These are phyloP conservation scores for Nakazawaea populi DNA, from an alignment of 805 yeast species.

Conservation along the genomic window DNA sequence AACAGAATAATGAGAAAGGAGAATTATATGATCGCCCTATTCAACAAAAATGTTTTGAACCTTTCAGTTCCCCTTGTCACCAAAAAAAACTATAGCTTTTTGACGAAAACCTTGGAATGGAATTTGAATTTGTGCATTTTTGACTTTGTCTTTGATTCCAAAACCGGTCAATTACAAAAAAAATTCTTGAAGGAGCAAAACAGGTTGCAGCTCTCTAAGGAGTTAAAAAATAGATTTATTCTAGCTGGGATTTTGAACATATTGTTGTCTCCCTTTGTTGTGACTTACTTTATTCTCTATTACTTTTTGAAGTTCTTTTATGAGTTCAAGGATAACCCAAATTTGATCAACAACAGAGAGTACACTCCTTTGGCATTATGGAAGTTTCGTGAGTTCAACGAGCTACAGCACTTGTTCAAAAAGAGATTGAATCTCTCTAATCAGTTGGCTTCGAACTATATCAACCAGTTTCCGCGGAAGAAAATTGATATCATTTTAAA, in stretches of 20 bases:
- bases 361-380: slow-evolving; percentile 94
- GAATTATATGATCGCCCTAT: slow-evolving; percentile 85
- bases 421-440: slow-evolving; percentile 72
- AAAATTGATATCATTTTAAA: slow-evolving; percentile 47
- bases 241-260: slow-evolving; percentile 85
- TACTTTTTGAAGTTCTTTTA: slow-evolving; percentile 90
- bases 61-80: slow-evolving; percentile 51
- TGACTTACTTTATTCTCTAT: slow-evolving; percentile 72
- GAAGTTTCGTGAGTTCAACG: slow-evolving; percentile 93
- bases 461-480: slow-evolving; percentile 90
- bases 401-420: slow-evolving; percentile 81
- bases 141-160: slow-evolving; percentile 75
- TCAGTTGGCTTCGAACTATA: slow-evolving; percentile 74
- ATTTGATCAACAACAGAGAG: slow-evolving; percentile 74
- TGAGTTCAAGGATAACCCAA: slow-evolving; percentile 86
- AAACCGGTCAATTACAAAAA: slow-evolving; percentile 74
- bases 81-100: slow-evolving; percentile 18
- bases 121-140: slow-evolving; percentile 82
- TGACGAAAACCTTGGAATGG: slow-evolving; percentile 93
- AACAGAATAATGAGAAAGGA: slow-evolving; percentile 95
- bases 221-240: slow-evolving; percentile 72
- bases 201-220: slow-evolving; percentile 58
- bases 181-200: slow-evolving; percentile 66
- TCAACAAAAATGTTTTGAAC: slow-evolving; percentile 71
- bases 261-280: slow-evolving; percentile 78